Percentiles rank a stretch among this genome's conserved stretches.
phyloP scores from a whole-genome alignment of 306 rosid genomes.

The Luffa aegyptiaca region DNA sequence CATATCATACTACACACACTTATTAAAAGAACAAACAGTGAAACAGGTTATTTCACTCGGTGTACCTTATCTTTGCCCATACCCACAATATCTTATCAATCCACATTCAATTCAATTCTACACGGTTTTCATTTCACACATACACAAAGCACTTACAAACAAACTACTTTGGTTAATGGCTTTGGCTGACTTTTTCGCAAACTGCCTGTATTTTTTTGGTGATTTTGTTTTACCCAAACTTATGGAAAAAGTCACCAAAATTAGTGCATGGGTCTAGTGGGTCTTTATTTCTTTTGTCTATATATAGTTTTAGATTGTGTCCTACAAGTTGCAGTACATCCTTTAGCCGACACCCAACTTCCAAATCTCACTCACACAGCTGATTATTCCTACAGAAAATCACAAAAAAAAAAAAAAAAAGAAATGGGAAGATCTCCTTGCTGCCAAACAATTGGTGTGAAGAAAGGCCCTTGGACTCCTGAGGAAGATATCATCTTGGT shows the following conservation, averaged over 20 bases:
- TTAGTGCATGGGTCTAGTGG: not conserved
- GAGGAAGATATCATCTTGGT: constrained; percentile 90
- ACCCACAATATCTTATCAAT: constrained; percentile 4
- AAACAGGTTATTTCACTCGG: not conserved
- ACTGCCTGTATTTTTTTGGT: not conserved
- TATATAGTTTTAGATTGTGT: not conserved
- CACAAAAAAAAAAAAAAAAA: not conserved
- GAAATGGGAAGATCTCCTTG: constrained; percentile 90
- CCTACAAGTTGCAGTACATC: not conserved
- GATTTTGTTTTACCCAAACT: not conserved
- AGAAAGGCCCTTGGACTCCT: constrained; percentile 99
- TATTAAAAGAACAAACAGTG: not conserved
- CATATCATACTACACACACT: not conserved
- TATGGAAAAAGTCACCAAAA: not conserved
- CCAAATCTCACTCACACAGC: not conserved
- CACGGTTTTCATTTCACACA: constrained; percentile 19
- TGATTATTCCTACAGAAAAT: not conserved
- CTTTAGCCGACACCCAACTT: not conserved
- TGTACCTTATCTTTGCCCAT: not conserved
- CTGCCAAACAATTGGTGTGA: constrained; percentile 66
- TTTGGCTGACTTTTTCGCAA: not conserved
- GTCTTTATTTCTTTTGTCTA: not conserved
- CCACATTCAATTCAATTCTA: constrained; percentile 19
- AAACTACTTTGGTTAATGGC: not conserved
- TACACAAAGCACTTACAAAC: not conserved